phyloP scores from a whole-genome alignment of 495 filamentous ascomycete species.

The Chaetomium tenue region DNA sequence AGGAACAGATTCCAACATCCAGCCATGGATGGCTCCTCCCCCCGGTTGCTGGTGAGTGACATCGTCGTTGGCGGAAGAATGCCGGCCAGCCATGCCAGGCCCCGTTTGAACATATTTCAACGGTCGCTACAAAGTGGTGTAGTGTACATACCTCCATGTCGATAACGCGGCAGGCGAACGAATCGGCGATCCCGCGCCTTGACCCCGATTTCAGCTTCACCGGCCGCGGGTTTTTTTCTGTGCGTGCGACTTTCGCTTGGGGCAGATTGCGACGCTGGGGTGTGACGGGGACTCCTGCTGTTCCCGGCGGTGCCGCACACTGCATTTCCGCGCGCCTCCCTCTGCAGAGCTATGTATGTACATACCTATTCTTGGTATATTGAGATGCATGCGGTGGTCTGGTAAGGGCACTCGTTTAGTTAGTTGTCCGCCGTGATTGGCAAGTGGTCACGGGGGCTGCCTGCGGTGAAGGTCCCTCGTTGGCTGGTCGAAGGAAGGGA shows the following conservation, averaged over 20 bases:
- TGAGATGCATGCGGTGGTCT: not conserved
- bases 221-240: not conserved
- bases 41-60: not conserved
- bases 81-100: not conserved
- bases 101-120: not conserved
- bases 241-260: not conserved
- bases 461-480: not conserved
- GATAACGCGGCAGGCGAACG: not conserved
- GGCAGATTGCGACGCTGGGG: not conserved
- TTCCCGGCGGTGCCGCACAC: not conserved
- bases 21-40: not conserved
- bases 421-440: constrained; percentile 5
- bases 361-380: not conserved
- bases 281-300: not conserved
- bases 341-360: no score
- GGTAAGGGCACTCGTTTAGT: not conserved
- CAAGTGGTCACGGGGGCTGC: not conserved
- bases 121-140: not conserved
- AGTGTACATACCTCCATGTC: no score
- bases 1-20: not conserved
- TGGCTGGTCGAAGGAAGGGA: no score
- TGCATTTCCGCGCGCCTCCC: not conserved
- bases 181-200: constrained; percentile 2
- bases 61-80: constrained; percentile 1
- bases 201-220: not conserved